Conservation (phyloP, 2,329 filamentous ascomycete species). For the Venturiaceae sp. region DNA sequence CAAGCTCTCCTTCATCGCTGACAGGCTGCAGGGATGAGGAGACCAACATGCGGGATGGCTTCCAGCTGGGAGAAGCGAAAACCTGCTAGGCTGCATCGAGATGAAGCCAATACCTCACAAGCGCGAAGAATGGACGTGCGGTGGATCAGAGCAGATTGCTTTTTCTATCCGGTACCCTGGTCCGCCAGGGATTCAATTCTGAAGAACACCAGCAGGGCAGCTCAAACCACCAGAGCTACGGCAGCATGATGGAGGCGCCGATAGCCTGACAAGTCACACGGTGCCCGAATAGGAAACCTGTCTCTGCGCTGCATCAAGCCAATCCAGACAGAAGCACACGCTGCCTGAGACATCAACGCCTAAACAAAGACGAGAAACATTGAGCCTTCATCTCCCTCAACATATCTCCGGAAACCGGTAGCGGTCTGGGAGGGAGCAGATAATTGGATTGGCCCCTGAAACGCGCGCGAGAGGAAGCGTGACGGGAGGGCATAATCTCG, state of each 20-base stretch:
- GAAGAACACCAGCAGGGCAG: neutral
- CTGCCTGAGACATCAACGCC: neutral
- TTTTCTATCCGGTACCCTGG: neutral
- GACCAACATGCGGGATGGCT: neutral
- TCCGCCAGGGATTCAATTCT: neutral
- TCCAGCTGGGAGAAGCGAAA: no score
- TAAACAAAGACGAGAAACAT: neutral
- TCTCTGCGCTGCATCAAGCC: neutral
- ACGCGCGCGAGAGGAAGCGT: neutral
- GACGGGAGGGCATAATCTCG: neutral
- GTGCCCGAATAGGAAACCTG: no score
- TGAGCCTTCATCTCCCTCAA: slow-evolving; percentile 3
- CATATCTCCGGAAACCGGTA: neutral
- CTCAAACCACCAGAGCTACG: neutral
- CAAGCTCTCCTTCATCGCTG: neutral
- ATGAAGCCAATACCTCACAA: neutral
- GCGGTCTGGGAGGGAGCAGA: neutral
- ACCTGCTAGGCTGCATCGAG: neutral
- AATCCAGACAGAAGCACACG: neutral
- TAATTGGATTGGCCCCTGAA: neutral
- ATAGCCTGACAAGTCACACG: neutral
- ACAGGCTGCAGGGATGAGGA: neutral
- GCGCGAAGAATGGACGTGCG: neutral
- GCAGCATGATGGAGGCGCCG: neutral
- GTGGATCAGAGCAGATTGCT: neutral